phyloP scores from a whole-genome alignment of 202 grass and related monocot species.

The Saccharum hybrid region DNA sequence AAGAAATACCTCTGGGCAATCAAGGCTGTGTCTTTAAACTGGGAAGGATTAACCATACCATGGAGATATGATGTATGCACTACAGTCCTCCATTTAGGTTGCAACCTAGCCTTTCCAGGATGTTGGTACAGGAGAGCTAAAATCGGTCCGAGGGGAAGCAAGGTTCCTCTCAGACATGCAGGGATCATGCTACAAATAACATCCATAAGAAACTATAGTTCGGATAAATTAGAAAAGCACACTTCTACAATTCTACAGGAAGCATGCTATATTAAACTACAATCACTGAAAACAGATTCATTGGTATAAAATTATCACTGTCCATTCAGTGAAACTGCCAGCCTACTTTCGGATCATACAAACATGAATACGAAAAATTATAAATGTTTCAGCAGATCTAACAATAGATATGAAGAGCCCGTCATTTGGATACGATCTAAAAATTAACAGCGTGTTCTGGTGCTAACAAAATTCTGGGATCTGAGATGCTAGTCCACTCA shows the following conservation, averaged over 20 bases:
- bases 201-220: conserved; percentile 27
- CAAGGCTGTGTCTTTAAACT: conserved; percentile 32
- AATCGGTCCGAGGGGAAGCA: conserved; percentile 27
- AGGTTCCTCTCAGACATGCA: conserved; percentile 42
- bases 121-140: conserved; percentile 39
- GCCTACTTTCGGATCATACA: not conserved
- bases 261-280: not conserved
- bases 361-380: not conserved
- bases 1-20: conserved; percentile 52
- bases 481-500: conserved; percentile 14
- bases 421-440: not conserved
- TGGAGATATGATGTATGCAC: conserved; percentile 35
- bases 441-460: not conserved
- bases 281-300: conserved; percentile 1
- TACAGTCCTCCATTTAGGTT: conserved; percentile 45
- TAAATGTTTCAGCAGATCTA: not conserved
- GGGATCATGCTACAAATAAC: conserved; percentile 56
- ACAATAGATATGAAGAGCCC: not conserved
- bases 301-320: not conserved
- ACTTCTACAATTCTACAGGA: not conserved
- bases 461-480: conserved; percentile 3
- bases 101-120: conserved; percentile 38
- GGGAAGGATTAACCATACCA: conserved; percentile 17
- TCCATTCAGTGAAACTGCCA: not conserved
- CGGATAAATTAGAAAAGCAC: not conserved